phyloP scores from a whole-genome alignment of 805 yeast species.

The Teunomyces panamensis region DNA sequence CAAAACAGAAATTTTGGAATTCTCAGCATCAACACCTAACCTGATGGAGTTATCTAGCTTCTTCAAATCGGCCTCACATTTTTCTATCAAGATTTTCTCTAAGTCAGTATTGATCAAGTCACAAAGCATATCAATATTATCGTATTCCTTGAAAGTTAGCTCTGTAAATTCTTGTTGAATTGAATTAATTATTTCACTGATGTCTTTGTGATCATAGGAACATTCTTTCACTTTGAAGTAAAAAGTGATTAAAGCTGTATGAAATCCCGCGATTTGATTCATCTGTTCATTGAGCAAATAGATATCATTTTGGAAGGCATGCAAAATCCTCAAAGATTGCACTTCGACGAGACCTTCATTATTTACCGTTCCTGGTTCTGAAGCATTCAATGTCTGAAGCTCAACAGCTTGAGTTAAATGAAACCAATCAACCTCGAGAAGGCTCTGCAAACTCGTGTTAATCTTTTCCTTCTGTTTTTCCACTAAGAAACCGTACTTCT shows the following conservation, averaged over 20 bases:
- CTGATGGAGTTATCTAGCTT: background rate
- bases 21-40: background rate
- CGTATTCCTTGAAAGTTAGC: constrained; percentile 16
- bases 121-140: constrained; percentile 12
- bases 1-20: background rate
- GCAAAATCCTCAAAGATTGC: constrained; percentile 19
- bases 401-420: constrained; percentile 49
- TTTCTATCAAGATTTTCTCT: constrained; percentile 14
- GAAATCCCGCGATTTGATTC: constrained; percentile 15
- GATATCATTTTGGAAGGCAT: constrained; percentile 21
- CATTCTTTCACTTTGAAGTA: constrained; percentile 16
- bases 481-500: constrained; percentile 43
- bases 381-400: constrained; percentile 26
- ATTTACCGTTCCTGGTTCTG: constrained; percentile 23
- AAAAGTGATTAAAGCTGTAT: constrained; percentile 12
- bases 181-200: constrained; percentile 10
- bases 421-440: constrained; percentile 52
- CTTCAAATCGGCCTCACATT: constrained; percentile 16
- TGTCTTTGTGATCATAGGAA: constrained; percentile 10
- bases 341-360: constrained; percentile 26
- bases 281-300: constrained; percentile 17
- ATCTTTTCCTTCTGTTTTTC: constrained; percentile 31
- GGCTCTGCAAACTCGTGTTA: constrained; percentile 26
- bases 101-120: constrained; percentile 24
- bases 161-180: constrained; percentile 14